Evolutionary conservation across 345 rosid species (phyloP).

Genomic region (Linum tenue): DNA sequence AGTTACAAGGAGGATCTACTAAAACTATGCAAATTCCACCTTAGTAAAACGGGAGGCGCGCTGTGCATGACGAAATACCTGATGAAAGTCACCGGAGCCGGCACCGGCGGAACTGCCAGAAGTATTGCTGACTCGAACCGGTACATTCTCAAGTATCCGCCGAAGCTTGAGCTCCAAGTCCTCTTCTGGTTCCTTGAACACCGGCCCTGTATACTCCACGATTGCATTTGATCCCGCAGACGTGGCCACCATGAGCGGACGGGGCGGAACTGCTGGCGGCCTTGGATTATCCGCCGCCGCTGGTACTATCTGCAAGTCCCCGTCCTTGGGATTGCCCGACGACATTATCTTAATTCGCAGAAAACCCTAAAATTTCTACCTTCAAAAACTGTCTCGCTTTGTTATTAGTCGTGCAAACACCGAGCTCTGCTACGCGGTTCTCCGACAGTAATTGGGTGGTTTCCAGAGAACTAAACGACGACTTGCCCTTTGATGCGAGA

Average conservation of each 20-base stretch:
- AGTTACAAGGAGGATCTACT: neutral
- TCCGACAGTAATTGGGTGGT: too few species aligned
- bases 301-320: slow-evolving; percentile 38
- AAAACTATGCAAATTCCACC: too few species aligned
- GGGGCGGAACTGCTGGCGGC: slow-evolving; percentile 28
- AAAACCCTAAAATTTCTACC: slow-evolving; percentile 26
- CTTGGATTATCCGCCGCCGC: slow-evolving; percentile 36
- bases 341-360: slow-evolving; percentile 33
- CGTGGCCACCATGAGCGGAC: slow-evolving; percentile 9
- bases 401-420: too few species aligned
- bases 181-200: slow-evolving; percentile 75
- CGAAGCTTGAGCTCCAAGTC: slow-evolving; percentile 88
- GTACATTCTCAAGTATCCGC: slow-evolving; percentile 84
- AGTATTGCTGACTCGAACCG: slow-evolving; percentile 87
- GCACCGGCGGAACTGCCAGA: slow-evolving; percentile 98
- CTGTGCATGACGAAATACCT: slow-evolving; percentile 32
- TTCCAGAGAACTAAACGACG: too few species aligned
- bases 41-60: neutral
- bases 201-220: slow-evolving; percentile 68
- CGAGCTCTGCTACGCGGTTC: too few species aligned
- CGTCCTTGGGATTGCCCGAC: slow-evolving; percentile 38
- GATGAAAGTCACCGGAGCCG: slow-evolving; percentile 94
- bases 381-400: neutral
- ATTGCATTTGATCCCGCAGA: slow-evolving; percentile 41
- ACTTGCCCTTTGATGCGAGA: too few species aligned